Base-by-base conservation (phyloP, 2,329 filamentous ascomycete species). In the Sporothrix sp. region DNA sequence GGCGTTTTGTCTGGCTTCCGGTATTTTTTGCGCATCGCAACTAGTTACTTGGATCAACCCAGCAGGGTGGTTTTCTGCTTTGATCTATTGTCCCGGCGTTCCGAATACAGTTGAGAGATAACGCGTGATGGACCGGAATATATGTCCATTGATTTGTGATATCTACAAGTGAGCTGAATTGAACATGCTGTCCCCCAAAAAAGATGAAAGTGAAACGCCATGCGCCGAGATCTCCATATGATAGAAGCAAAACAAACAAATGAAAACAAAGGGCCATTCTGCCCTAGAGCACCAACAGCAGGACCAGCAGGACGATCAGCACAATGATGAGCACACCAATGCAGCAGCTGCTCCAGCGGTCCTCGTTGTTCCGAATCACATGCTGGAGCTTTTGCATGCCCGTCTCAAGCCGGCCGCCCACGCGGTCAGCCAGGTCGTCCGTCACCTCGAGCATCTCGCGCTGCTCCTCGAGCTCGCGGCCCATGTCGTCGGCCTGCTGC, bases 401-500 rank as follows among this genome's bases (percentile, higher is more conserved):
- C 51, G 76, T 88, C 69, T 88, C 81, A 61, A 98, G 68, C 63
- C 93, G 83, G 1, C 87, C 86, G 13, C 87, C 86, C 1, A 98
- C 89, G 30, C 91, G 77, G 65, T 97, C 90, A 4, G 87, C 88
- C 51, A 95, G 73, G 27, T 75, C 78, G 67, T 97, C 91, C 36
- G 94, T 85, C 48, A 86, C 82, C 56, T 93, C 83, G 52, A 98
- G 74, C 78, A 97, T 84, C 66, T 89, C 87, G 20, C 77, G 78
- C 73, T 98, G 93, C 70, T 98, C 93, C 68, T 96, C 94, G 40
- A 98, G 73, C 71, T 98, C 93, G 52, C 91, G 75, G 1, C 93
- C 91, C 91, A 98, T 98, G 59, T 89, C 87, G 67, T 94, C 84
- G 2, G 93, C 94, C 73, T 97, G 93, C 63, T 85, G 76, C 51